Evolutionary conservation across 371 early-diverging fungal genomes (phyloP).

Genomic region (Lichtheimia ramosa): DNA sequence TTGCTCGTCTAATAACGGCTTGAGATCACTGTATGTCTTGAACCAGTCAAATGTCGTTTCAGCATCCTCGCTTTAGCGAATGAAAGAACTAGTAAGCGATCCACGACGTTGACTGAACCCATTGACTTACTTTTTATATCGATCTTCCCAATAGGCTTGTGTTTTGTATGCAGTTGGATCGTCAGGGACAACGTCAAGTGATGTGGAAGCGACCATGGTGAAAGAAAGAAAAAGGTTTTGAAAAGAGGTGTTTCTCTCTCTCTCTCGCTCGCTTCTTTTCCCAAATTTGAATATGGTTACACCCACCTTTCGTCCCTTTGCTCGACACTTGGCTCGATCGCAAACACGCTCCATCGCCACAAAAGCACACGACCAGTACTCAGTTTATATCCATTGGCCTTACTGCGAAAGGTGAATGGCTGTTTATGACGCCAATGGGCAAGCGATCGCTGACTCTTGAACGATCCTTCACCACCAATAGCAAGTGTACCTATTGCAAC

Average conservation of each 20-base stretch:
- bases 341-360: not conserved
- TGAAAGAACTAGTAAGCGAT: not conserved
- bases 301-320: not conserved
- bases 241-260: not conserved
- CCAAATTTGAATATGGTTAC: not conserved
- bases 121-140: slow-evolving; percentile 35
- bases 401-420: slow-evolving; percentile 68
- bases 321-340: not conserved
- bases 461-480: slow-evolving; percentile 10
- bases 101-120: not conserved
- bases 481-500: slow-evolving; percentile 83
- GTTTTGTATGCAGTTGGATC: slow-evolving; percentile 67
- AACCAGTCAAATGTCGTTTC: slow-evolving; percentile 85
- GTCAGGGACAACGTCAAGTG: slow-evolving; percentile 57
- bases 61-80: slow-evolving; percentile 43
- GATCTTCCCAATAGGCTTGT: slow-evolving; percentile 65
- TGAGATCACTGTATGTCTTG: slow-evolving; percentile 76
- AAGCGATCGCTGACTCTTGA: no score
- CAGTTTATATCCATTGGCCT: slow-evolving; percentile 86
- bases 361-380: slow-evolving; percentile 25
- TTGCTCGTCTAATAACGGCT: slow-evolving; percentile 56
- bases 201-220: slow-evolving; percentile 42
- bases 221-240: not conserved
- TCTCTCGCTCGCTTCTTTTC: not conserved
- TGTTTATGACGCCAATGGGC: not conserved